A percentile compares a stretch with the other conserved stretches of the same genome.
Evolutionary conservation across 2,329 filamentous ascomycete species (phyloP).

Genomic region (Colletotrichum destructivum): DNA sequence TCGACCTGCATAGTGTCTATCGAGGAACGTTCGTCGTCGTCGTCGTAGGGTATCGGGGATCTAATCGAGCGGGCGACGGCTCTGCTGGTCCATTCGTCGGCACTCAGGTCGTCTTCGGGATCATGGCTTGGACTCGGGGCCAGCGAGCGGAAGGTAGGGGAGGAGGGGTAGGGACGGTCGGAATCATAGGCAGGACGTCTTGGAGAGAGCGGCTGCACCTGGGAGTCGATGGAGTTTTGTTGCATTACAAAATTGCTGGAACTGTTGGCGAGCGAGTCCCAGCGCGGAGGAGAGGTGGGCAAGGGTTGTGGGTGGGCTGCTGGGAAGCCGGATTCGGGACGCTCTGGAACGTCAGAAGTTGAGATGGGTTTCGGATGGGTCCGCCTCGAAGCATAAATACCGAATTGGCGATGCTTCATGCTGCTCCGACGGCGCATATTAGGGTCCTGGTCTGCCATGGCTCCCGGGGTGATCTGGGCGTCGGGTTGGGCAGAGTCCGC

Average conservation of each 20-base stretch:
- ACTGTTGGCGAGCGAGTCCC: conserved; percentile 59
- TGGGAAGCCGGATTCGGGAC: conserved; percentile 35
- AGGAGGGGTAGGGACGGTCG: conserved; percentile 50
- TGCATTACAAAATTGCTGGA: conserved; percentile 42
- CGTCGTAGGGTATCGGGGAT: conserved; percentile 44
- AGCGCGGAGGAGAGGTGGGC: conserved; percentile 57
- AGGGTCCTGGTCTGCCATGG: conserved; percentile 35
- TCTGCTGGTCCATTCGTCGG: conserved; percentile 44
- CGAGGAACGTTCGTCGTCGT: conserved; percentile 45
- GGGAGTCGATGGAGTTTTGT: conserved; percentile 28
- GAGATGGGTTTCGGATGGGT: conserved; percentile 41
- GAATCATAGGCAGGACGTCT: conserved; percentile 47
- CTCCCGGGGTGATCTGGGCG: conserved; percentile 27
- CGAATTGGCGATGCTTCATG: conserved; percentile 43
- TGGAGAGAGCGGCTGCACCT: conserved; percentile 37
- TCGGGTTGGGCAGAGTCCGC: conserved; percentile 41
- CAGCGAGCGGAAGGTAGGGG: conserved; percentile 50
- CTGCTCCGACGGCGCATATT: conserved; percentile 34
- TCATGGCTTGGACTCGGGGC: conserved; percentile 36
- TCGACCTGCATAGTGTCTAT: conserved; percentile 53
- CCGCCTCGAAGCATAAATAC: conserved; percentile 43
- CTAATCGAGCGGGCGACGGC: conserved; percentile 39
- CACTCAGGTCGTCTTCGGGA: conserved; percentile 41
- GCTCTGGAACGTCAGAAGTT: conserved; percentile 40
- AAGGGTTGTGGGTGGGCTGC: conserved; percentile 50